Evolutionary conservation across 768 basidiomycete genomes (phyloP), one percentile per base, ranked within the genome.

Genomic region (Jaapia argillacea): DNA sequence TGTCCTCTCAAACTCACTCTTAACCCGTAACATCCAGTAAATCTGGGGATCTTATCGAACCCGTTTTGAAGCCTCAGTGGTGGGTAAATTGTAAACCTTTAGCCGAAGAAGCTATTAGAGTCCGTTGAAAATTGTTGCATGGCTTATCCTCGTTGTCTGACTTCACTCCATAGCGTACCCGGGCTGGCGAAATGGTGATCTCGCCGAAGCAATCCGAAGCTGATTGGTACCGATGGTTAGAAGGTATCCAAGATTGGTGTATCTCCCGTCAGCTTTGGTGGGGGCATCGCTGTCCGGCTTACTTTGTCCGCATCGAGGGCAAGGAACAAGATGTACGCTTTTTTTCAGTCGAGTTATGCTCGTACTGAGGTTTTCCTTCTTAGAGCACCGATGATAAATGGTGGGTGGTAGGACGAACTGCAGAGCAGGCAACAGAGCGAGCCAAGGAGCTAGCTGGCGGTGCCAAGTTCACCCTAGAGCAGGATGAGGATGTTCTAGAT

Each of bases 231-330:
- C 75, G 89, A 45, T 98, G 96, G 94, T 67, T 98, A 27, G 89
- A 92, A 50, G 77, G 75, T 51, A 90, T 96, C 47, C 91, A 97
- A 63, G 96, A 98, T 58, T 99, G 96, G 96, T 99, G 96, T 66
- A 84, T 98, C 55, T 98, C 96, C 2, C 85, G 96, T 43, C 96
- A 99, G 58, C 73, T 98, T 14, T 99, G 96, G 96, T 98, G 94
- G 94, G 94, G 96, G 23, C 94, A 98, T 58, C 79, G 96, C 45
- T 85, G 81, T 58, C 96, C 96, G 2, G 96, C 92, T 0, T 98
- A 96, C 66, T 85, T 91, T 47, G 82, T 96, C 38, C 74, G 75
- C 36, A 76, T 97, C 45, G 87, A 92, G 44, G 92, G 90, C 4
- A 61, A 70, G 47, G 69, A 72, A 2, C 74, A 77, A 43, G 79